These are phyloP conservation scores for Mucor irregularis DNA, from an alignment of 371 early-diverging fungal genomes.

Conservation along the genomic window DNA sequence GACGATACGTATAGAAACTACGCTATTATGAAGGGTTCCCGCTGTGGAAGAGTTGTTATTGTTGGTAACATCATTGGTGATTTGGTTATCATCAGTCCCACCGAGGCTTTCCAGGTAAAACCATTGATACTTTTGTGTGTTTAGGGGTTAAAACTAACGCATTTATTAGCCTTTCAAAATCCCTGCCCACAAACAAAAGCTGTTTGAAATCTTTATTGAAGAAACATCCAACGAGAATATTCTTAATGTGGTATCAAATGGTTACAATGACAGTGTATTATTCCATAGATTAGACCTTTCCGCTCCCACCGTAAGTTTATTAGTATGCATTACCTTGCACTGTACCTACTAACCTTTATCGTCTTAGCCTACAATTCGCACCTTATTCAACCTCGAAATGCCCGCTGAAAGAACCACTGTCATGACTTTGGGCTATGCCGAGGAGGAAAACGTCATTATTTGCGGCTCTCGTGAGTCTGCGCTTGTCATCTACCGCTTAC, in stretches of 20 bases:
- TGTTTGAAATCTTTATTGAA: constrained; percentile 37
- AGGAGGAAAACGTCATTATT: constrained; percentile 47
- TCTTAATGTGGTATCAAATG: constrained; percentile 46
- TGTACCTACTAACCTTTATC: background rate
- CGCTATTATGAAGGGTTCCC: constrained; percentile 59
- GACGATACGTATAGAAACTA: constrained; percentile 40
- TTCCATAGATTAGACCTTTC: constrained; percentile 38
- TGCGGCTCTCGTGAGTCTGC: constrained; percentile 67
- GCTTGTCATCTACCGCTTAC: constrained; percentile 53
- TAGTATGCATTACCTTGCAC: background rate
- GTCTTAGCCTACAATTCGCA: constrained; percentile 35
- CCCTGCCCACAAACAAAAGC: constrained; percentile 46
- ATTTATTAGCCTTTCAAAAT: constrained; percentile 48
- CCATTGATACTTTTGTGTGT: too few relatives aligned
- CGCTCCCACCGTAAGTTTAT: constrained; percentile 17
- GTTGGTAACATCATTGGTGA: constrained; percentile 63
- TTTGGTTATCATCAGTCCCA: constrained; percentile 52
- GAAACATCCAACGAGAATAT: constrained; percentile 37
- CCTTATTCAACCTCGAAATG: constrained; percentile 43
- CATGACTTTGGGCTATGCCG: constrained; percentile 46
- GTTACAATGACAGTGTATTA: constrained; percentile 41
- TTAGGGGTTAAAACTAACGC: too few relatives aligned
- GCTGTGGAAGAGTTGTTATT: constrained; percentile 56
- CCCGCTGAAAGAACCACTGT: constrained; percentile 53
- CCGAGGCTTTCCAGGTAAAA: constrained; percentile 47